phyloP scores from a whole-genome alignment of 371 early-diverging fungal species.

The Rhizopus arrhizus region DNA sequence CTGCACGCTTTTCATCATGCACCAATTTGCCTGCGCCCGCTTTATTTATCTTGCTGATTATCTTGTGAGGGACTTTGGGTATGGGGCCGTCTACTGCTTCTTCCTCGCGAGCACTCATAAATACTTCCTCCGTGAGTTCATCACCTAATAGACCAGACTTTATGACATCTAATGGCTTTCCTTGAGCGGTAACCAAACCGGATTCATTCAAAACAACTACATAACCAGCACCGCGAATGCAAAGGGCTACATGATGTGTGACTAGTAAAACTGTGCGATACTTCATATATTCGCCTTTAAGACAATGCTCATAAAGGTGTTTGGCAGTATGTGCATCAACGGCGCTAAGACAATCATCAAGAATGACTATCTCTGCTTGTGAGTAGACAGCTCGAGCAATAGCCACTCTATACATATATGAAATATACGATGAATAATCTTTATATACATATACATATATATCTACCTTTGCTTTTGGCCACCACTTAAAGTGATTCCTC shows the following conservation, averaged over 20 bases:
- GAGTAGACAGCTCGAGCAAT: conserved; percentile 83
- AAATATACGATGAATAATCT: conserved; percentile 14
- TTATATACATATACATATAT: conserved; percentile 27
- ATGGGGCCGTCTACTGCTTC: conserved; percentile 40
- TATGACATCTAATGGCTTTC: conserved; percentile 52
- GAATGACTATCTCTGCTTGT: conserved; percentile 63
- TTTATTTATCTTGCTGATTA: conserved; percentile 21
- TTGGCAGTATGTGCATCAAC: conserved; percentile 88
- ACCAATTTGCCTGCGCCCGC: conserved; percentile 61
- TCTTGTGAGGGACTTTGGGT: conserved; percentile 17
- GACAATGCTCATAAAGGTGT: conserved; percentile 71
- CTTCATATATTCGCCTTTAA: conserved; percentile 67
- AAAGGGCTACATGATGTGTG: conserved; percentile 81
- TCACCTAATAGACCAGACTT: conserved; percentile 54
- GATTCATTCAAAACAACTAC: conserved; percentile 69
- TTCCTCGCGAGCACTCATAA: conserved; percentile 21
- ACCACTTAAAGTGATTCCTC: conserved; percentile 86
- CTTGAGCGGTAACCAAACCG: conserved; percentile 66
- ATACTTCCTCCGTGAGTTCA: conserved; percentile 35
- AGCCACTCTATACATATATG: conserved; percentile 41
- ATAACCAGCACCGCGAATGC: conserved; percentile 69
- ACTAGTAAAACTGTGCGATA: conserved; percentile 83
- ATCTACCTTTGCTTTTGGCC: conserved; percentile 73
- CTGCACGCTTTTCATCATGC: conserved; percentile 66
- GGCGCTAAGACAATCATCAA: conserved; percentile 83